phyloP scores from a whole-genome alignment of 805 yeast genomes.

The Saccharomycopsis lassenensis region DNA sequence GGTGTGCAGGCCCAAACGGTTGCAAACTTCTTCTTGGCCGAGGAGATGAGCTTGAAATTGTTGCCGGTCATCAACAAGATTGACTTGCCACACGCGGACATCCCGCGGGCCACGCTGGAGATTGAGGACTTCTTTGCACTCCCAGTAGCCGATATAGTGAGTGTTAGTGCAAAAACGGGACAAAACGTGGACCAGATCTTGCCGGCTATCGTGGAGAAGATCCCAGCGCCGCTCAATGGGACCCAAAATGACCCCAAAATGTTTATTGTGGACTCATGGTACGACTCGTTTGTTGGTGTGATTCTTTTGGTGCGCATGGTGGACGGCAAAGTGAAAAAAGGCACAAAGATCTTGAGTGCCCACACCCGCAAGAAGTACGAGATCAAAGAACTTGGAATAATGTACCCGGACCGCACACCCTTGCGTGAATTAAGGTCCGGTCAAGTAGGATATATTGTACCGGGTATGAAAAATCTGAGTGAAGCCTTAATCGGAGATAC shows the following conservation, averaged over 20 bases:
- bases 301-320: conserved; percentile 74
- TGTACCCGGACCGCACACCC: conserved; percentile 80
- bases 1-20: conserved; percentile 98
- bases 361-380: conserved; percentile 72
- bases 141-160: conserved; percentile 59
- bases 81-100: conserved; percentile 81
- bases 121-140: conserved; percentile 78
- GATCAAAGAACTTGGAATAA: conserved; percentile 85
- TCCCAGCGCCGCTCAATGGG: conserved; percentile 77
- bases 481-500: conserved; percentile 94
- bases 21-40: conserved; percentile 90
- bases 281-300: conserved; percentile 86
- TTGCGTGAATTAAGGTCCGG: conserved; percentile 66
- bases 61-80: conserved; percentile 89
- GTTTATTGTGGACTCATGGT: conserved; percentile 94
- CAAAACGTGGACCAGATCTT: conserved; percentile 64
- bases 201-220: conserved; percentile 69
- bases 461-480: conserved; percentile 80
- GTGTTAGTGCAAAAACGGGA: conserved; percentile 91
- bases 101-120: conserved; percentile 70
- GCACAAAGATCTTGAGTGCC: conserved; percentile 66
- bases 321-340: conserved; percentile 69
- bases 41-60: conserved; percentile 68
- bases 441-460: conserved; percentile 90
- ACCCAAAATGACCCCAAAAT: conserved; percentile 45